Evolutionary conservation across 495 filamentous ascomycete species (phyloP).

Genomic region (Xylaria cubensis): DNA sequence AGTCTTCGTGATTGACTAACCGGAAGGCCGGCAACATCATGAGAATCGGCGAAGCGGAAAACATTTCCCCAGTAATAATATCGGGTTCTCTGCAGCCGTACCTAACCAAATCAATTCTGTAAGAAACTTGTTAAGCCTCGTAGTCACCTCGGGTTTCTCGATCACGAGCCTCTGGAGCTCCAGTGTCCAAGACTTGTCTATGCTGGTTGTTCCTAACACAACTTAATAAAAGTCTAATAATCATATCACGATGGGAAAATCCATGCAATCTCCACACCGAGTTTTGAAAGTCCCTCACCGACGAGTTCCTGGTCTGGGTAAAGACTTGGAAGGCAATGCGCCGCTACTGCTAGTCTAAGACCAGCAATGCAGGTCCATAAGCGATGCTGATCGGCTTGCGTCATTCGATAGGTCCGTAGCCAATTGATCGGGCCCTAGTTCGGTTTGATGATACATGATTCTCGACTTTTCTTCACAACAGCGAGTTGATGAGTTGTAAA

Average conservation of each 20-base stretch:
- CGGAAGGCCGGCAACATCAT: not conserved
- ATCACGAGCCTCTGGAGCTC: not conserved
- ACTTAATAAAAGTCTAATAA: not conserved
- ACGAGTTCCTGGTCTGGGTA: not conserved
- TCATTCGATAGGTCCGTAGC: slow-evolving; percentile 3
- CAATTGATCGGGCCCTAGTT: slow-evolving; percentile 9
- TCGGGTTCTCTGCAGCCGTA: not conserved
- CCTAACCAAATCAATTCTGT: not conserved
- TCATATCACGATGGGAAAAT: not conserved
- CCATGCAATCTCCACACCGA: slow-evolving; percentile 11
- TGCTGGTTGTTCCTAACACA: not conserved
- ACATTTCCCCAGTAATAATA: not conserved
- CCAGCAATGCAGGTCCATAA: slow-evolving; percentile 8
- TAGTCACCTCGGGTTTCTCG: not conserved
- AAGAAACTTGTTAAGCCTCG: not conserved
- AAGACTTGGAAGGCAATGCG: not conserved
- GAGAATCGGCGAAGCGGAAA: slow-evolving; percentile 1
- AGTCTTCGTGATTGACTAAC: not conserved
- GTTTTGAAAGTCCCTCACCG: not conserved
- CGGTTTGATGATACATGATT: not conserved
- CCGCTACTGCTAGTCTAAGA: slow-evolving; percentile 4
- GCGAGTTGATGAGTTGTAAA: not conserved
- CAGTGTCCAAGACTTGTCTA: not conserved
- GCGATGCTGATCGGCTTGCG: slow-evolving; percentile 12
- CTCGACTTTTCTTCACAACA: not conserved